Base-by-base conservation (phyloP, 208 protist genomes). In the Leishmania braziliensis region DNA sequence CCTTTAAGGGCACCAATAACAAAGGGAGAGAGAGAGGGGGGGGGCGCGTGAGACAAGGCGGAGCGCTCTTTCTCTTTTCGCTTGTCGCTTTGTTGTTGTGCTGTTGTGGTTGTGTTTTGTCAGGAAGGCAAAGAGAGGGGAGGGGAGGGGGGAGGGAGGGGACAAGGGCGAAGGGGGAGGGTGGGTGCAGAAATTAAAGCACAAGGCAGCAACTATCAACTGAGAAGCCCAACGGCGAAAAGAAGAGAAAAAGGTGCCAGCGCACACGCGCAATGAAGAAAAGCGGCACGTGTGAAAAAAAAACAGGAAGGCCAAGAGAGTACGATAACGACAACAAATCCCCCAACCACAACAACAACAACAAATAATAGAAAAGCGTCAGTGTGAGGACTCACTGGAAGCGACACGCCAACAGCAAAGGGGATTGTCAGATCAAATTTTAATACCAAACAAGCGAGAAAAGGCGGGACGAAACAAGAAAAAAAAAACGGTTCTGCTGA, bases 201-300 rank as follows among this genome's bases (percentile, higher is more conserved):
- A 10, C 26, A 58, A 58, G 36, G 58, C n/a, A 36, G 9, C 23
- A 36, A 60, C 46, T 23, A 50, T 63, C 36, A 70, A 53, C 9
- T 53, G 36, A 26, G 70, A 79, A 70, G 10, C 5, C 58, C 26
- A 29, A 8, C 58, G 46, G 36, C 66, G 2, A 71, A 36, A 9
- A 33, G 16, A 46, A 36, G 66, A 6, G 66, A 36, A 26, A 70
- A 23, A 26, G 36, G 36, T 46, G 43, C 43, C 43, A 46, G 43
- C 43, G 43, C 43, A 46, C 43, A 46, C 43, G 43, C 43, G 43
- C 43, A 46, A 46, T 46, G 43, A 46, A 46, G 43, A 46, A 46
- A 46, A 9, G 66, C 66, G 66, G 29, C 66, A 48, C 23, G 18
- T 18, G 68, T 73, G 29, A 83, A 62, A 77, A 80, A 83, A 62